Percentiles rank a stretch among this genome's conserved stretches.
Evolutionary conservation across 2,329 filamentous ascomycete genomes (phyloP).

Genomic region (Sarocladium kiliense): DNA sequence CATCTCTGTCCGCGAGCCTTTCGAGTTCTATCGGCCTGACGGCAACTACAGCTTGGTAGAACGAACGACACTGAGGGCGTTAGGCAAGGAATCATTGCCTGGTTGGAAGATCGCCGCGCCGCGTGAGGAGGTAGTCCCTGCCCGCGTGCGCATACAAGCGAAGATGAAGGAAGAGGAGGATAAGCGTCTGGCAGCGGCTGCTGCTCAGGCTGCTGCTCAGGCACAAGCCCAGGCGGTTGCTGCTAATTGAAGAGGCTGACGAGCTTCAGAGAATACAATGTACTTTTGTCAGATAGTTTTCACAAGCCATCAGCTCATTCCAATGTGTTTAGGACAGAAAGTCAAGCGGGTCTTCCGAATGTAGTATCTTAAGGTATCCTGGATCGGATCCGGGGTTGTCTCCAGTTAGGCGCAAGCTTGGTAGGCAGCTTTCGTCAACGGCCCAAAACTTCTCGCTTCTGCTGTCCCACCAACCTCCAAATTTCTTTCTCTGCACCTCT

Average conservation of each 20-base stretch:
- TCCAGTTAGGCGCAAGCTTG: not conserved
- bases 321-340: no score
- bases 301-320: no score
- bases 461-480: not conserved
- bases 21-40: conserved; percentile 12
- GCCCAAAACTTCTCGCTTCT: not conserved
- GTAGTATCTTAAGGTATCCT: no score
- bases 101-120: conserved; percentile 47
- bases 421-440: not conserved
- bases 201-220: not conserved
- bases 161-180: conserved; percentile 28
- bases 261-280: not conserved
- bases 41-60: conserved; percentile 12
- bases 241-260: not conserved
- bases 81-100: conserved; percentile 40
- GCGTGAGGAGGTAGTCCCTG: conserved; percentile 43
- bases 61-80: conserved; percentile 42
- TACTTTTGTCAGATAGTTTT: not conserved
- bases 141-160: conserved; percentile 21
- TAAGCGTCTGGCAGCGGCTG: conserved; percentile 33
- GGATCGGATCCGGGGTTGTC: not conserved
- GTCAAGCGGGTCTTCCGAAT: no score
- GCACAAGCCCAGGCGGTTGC: not conserved
- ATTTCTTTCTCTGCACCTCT: conserved; percentile 12
- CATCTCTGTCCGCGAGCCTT: conserved; percentile 38